Evolutionary conservation across 108 stramenopile genomes (phyloP).

Genomic region (Skeletonema grethae): DNA sequence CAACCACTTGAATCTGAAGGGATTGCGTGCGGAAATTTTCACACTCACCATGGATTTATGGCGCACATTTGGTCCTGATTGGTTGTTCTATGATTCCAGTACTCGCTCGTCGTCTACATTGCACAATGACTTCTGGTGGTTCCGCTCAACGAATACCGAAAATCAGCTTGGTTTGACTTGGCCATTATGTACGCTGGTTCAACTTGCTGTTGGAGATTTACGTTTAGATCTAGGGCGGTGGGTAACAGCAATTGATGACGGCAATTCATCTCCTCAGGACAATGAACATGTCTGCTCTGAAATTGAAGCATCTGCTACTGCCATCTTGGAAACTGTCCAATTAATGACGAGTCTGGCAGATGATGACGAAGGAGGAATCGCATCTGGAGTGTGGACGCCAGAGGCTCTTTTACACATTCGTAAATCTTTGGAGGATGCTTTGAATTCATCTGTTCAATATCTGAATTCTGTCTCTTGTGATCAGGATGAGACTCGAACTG

Average conservation of each 20-base stretch:
- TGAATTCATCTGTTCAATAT: constrained; percentile 42
- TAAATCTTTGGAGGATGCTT: constrained; percentile 43
- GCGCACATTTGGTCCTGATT: constrained; percentile 37
- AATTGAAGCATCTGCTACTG: constrained; percentile 20
- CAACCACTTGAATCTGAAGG: neutral
- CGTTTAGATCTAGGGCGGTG: constrained; percentile 36
- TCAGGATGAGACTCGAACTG: neutral
- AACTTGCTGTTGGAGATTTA: constrained; percentile 45
- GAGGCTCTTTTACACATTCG: constrained; percentile 44
- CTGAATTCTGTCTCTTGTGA: constrained; percentile 9
- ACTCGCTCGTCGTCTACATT: neutral
- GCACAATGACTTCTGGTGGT: neutral
- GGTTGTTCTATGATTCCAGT: constrained; percentile 21
- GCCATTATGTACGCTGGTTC: constrained; percentile 40
- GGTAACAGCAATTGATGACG: constrained; percentile 20
- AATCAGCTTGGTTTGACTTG: constrained; percentile 27
- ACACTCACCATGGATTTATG: constrained; percentile 27
- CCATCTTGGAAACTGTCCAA: constrained; percentile 32
- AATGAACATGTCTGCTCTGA: constrained; percentile 3
- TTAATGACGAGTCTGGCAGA: constrained; percentile 41
- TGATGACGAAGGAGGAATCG: constrained; percentile 12
- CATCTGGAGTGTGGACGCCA: constrained; percentile 15
- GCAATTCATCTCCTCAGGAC: neutral
- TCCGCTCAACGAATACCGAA: neutral
- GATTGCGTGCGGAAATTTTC: constrained; percentile 27